Conservation (phyloP, 1,284 basidiomycete species). For the Rhodotorula sp. region DNA sequence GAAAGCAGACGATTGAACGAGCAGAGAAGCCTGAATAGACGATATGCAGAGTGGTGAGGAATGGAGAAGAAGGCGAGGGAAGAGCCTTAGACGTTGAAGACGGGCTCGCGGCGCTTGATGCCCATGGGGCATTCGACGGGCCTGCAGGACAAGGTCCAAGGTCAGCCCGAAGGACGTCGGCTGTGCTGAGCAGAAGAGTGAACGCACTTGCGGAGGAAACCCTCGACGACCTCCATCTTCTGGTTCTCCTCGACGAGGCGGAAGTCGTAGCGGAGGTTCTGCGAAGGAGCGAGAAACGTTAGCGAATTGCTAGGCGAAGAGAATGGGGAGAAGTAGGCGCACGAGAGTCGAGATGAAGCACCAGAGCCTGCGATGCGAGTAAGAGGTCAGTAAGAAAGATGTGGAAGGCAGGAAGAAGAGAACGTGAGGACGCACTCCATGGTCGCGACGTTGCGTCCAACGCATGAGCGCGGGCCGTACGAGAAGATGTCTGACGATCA, state of each 20-base stretch:
- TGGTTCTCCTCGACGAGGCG: slow-evolving; percentile 35
- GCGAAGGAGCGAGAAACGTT: background rate
- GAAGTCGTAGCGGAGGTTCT: slow-evolving; percentile 63
- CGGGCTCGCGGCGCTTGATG: slow-evolving; percentile 20
- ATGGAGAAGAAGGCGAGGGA: background rate
- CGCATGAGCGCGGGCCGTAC: slow-evolving; percentile 49
- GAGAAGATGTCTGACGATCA: slow-evolving; percentile 59
- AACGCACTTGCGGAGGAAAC: slow-evolving; percentile 66
- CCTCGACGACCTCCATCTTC: slow-evolving; percentile 67
- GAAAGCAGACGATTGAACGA: too few species aligned
- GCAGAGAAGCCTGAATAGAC: background rate
- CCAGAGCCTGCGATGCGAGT: slow-evolving; percentile 61
- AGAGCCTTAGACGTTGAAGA: background rate
- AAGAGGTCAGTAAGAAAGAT: slow-evolving; percentile 49
- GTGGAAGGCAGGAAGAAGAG: background rate
- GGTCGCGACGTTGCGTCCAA: slow-evolving; percentile 55
- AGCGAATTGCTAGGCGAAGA: background rate
- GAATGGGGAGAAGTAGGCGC: background rate
- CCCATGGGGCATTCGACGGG: slow-evolving; percentile 26
- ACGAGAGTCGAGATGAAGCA: slow-evolving; percentile 68
- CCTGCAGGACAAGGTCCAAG: slow-evolving; percentile 2
- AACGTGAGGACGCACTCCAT: slow-evolving; percentile 20
- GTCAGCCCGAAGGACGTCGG: background rate
- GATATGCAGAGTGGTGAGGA: background rate
- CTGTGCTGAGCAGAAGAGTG: background rate